Percentiles rank a stretch among this genome's conserved stretches.
Conservation (phyloP, 148 eudicot species). For the Spergularia bocconei region DNA sequence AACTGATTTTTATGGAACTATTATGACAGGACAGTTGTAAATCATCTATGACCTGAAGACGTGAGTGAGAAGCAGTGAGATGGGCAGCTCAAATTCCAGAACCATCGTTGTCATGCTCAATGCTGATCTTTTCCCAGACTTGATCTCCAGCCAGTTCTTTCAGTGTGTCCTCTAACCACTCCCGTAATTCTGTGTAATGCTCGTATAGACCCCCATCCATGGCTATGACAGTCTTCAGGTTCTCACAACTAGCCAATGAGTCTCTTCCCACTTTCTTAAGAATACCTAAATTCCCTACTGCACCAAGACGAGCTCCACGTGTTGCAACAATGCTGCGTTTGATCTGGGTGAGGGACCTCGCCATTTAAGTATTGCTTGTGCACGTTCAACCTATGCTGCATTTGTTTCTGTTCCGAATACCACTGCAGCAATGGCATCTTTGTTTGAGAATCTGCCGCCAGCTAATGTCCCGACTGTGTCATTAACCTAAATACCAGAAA, state of each 20-base stretch:
- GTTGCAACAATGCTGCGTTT: constrained; percentile 61
- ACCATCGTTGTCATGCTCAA: constrained; percentile 69
- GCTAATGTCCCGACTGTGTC: no score
- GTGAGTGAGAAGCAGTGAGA: constrained; percentile 67
- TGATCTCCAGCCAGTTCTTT: constrained; percentile 54
- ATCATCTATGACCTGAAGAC: constrained; percentile 20
- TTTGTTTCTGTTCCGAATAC: constrained; percentile 78
- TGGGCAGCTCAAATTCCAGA: constrained; percentile 82
- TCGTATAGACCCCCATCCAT: constrained; percentile 83
- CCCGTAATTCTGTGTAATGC: constrained; percentile 59
- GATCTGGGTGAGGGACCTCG: constrained; percentile 60
- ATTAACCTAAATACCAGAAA: constrained; percentile 52
- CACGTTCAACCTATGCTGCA: constrained; percentile 75
- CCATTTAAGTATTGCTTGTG: constrained; percentile 72
- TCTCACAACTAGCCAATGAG: constrained; percentile 29
- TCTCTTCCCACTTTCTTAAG: constrained; percentile 66
- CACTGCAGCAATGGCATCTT: constrained; percentile 57
- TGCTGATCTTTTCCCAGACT: constrained; percentile 29
- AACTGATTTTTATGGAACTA: not conserved
- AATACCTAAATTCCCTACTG: constrained; percentile 61
- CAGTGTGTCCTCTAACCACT: constrained; percentile 53
- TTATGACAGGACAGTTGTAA: not conserved
- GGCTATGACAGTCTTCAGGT: constrained; percentile 49
- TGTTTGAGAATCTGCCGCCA: constrained; percentile 62
- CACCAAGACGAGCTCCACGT: constrained; percentile 81